Conservation (phyloP, 495 filamentous ascomycete genomes). For the Podospora sp. region DNA sequence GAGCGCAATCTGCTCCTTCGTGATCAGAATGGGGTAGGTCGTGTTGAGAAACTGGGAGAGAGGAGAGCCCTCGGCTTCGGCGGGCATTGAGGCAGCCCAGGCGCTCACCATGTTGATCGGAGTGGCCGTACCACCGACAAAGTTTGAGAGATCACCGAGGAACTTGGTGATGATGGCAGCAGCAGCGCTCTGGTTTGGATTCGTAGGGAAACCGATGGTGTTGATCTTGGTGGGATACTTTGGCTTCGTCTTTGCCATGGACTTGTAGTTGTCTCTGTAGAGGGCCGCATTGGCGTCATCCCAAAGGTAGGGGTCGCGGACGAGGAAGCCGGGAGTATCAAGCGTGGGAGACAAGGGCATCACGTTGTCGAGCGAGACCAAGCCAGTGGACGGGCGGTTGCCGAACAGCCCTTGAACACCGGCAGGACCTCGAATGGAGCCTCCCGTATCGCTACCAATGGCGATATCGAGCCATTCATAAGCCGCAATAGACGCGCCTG, state of each 20-base stretch:
- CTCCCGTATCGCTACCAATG: conserved; percentile 51
- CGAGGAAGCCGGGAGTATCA: conserved; percentile 54
- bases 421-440: conserved; percentile 43
- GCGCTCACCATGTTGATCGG: conserved; percentile 39
- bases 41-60: conserved; percentile 40
- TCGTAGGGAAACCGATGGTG: conserved; percentile 41
- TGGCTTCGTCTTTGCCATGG: conserved; percentile 31
- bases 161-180: conserved; percentile 44
- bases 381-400: conserved; percentile 39
- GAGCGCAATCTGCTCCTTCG: conserved; percentile 53
- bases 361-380: conserved; percentile 43
- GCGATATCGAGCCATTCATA: conserved; percentile 62
- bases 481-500: conserved; percentile 48
- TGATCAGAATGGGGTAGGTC: conserved; percentile 56
- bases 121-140: conserved; percentile 40
- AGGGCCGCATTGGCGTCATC: conserved; percentile 47
- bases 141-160: conserved; percentile 40
- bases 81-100: conserved; percentile 47
- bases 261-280: conserved; percentile 49
- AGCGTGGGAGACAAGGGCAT: conserved; percentile 49
- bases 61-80: conserved; percentile 24
- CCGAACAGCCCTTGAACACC: conserved; percentile 42
- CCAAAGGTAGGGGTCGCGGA: conserved; percentile 53
- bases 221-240: conserved; percentile 50
- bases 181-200: conserved; percentile 34